Evolutionary conservation across 257 asterid species (phyloP).

Genomic region (Fraxinus cuspidata): DNA sequence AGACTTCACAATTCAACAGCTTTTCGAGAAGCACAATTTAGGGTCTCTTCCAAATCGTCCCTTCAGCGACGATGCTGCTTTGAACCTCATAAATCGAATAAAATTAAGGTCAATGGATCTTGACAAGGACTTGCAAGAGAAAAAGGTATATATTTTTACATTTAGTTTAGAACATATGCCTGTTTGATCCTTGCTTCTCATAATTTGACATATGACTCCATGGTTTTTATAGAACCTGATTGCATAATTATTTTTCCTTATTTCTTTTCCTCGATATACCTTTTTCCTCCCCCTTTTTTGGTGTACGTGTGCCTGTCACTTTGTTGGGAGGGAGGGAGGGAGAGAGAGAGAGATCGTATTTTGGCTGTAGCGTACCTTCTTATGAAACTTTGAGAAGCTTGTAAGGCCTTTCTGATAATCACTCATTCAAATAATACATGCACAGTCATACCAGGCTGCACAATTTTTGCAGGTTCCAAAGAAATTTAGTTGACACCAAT

Average conservation of each 20-base stretch:
- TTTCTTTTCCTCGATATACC: background rate
- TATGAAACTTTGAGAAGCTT: background rate
- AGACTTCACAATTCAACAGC: conserved; percentile 51
- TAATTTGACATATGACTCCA: conserved; percentile 11
- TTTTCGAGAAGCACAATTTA: conserved; percentile 65
- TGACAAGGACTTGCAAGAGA: conserved; percentile 61
- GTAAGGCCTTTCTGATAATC: background rate
- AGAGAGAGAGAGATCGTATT: background rate
- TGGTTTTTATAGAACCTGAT: background rate
- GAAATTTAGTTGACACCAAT: background rate
- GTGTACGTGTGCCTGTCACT: background rate
- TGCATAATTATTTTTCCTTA: background rate
- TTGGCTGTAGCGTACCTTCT: background rate
- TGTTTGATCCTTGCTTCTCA: conserved; percentile 10
- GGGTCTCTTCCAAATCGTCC: conserved; percentile 66
- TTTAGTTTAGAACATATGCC: conserved; percentile 15
- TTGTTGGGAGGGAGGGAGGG: background rate
- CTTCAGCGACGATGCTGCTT: conserved; percentile 70
- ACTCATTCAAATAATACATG: background rate
- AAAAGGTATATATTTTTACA: conserved; percentile 57
- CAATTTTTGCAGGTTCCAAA: background rate
- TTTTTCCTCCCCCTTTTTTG: background rate
- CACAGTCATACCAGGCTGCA: background rate
- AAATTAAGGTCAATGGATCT: conserved; percentile 56
- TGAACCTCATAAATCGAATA: conserved; percentile 62